Conservation (phyloP, 1,139 yeast species). For the Blastobotrys elegans region DNA sequence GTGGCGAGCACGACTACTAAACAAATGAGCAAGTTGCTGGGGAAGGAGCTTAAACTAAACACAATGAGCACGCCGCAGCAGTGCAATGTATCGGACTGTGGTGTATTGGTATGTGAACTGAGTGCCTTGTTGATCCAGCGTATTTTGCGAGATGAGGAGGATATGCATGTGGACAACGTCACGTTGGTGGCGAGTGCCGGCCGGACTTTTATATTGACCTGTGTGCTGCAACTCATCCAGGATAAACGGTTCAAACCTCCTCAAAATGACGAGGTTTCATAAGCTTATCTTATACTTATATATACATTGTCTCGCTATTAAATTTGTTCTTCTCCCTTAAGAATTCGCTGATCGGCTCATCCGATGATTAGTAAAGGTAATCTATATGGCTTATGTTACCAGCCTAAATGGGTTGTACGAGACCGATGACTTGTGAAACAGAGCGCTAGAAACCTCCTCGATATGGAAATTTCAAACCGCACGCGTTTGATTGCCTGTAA, state of each 20-base stretch:
- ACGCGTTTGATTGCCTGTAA: too few species aligned
- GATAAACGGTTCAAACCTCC: background rate
- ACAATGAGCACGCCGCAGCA: constrained; percentile 63
- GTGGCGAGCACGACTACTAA: constrained; percentile 36
- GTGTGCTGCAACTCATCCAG: constrained; percentile 29
- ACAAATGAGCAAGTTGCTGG: constrained; percentile 35
- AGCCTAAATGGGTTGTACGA: too few species aligned
- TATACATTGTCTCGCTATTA: too few species aligned
- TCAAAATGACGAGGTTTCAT: background rate
- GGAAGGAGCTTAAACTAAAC: constrained; percentile 18
- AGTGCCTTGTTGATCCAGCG: constrained; percentile 41
- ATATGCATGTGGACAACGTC: constrained; percentile 34
- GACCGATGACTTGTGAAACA: too few species aligned
- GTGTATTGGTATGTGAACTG: constrained; percentile 57
- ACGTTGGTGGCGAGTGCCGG: constrained; percentile 42
- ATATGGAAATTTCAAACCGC: too few species aligned
- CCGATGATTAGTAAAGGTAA: too few species aligned
- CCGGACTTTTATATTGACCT: constrained; percentile 40
- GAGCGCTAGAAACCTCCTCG: too few species aligned
- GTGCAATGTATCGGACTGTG: constrained; percentile 72
- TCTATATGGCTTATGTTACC: too few species aligned
- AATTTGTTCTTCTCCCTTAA: too few species aligned
- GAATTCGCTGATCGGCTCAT: too few species aligned
- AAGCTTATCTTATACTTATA: too few species aligned
- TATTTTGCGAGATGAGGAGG: constrained; percentile 28